Conservation (phyloP, 176 grass and related monocot genomes). For the barley (Hordeum vulgare) region MorexV3_pseudomolecules_assembly NC_058519.1:560663373-560663872, state of each 20-base stretch:
- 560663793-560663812: conserved; percentile 80
- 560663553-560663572: conserved; percentile 96
- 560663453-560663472: conserved; percentile 84
- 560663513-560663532: conserved; percentile 94
- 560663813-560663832: conserved; percentile 89
- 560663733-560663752: conserved; percentile 98
- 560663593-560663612: conserved; percentile 90
- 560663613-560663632: conserved; percentile 85
- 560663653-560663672: conserved; percentile 86
- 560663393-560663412: conserved; percentile 74
- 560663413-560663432: conserved; percentile 66
- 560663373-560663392: conserved; percentile 83
- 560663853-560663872: conserved; percentile 71
- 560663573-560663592: conserved; percentile 89
- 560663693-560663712: conserved; percentile 96
- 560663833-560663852: conserved; percentile 84
- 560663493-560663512: conserved; percentile 97
- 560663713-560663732: conserved; percentile 68
- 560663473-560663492: conserved; percentile 76
- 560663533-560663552: conserved; percentile 81
- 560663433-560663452: conserved; percentile 93
- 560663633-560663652: conserved; percentile 79
- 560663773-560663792: conserved; percentile 85
- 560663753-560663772: conserved; percentile 91
- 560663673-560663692: conserved; percentile 93